phyloP scores from a whole-genome alignment of 495 filamentous ascomycete genomes.

The Penicillium samsonianum region DNA sequence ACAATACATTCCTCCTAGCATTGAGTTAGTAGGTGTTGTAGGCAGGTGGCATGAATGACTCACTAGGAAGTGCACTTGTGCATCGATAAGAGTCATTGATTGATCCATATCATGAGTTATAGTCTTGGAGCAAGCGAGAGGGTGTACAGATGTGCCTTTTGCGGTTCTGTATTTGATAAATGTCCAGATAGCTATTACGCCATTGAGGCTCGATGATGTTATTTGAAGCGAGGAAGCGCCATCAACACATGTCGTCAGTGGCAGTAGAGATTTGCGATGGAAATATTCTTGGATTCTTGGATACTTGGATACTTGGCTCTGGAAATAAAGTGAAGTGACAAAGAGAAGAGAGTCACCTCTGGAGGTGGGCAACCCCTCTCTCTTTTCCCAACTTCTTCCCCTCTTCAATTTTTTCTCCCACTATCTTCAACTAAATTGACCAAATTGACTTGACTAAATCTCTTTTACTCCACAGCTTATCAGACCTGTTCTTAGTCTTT shows the following conservation, averaged over 20 bases:
- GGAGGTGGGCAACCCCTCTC: conserved; percentile 3
- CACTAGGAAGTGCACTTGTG: conserved; percentile 59
- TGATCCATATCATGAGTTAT: conserved; percentile 44
- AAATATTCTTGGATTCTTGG: too few relatives aligned
- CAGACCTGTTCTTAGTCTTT: neutral
- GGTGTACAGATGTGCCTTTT: neutral
- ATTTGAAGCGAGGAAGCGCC: conserved; percentile 11
- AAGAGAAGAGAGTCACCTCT: too few relatives aligned
- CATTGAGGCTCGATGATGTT: conserved; percentile 19
- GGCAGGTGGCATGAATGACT: conserved; percentile 24
- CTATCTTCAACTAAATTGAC: too few relatives aligned
- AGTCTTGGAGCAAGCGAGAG: neutral
- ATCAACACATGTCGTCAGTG: conserved; percentile 21
- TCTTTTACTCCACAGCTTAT: conserved; percentile 15
- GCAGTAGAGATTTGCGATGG: neutral
- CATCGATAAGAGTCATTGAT: conserved; percentile 52
- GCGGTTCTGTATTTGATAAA: neutral
- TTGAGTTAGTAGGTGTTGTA: conserved; percentile 2
- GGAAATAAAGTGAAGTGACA: neutral
- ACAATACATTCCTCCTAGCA: conserved; percentile 82
- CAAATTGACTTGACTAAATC: too few relatives aligned
- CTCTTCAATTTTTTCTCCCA: too few relatives aligned
- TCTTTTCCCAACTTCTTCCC: neutral
- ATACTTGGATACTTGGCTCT: too few relatives aligned
- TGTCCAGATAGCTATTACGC: conserved; percentile 17